phyloP scores from a whole-genome alignment of 352 stramenopile genomes.

The Pythium phragmitis region DNA sequence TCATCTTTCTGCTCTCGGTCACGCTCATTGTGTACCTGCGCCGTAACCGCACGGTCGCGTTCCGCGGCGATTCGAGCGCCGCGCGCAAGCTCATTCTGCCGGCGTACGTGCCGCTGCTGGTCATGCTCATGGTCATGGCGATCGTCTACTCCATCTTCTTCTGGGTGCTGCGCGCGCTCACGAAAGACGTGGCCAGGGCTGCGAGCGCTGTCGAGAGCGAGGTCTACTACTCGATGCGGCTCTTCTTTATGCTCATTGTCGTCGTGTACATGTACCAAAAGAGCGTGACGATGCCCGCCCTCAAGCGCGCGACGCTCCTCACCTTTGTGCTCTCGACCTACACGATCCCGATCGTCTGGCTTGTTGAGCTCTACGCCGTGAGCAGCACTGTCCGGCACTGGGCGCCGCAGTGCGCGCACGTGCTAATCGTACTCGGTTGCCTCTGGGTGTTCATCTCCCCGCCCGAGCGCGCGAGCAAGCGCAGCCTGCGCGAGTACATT shows the following conservation, averaged over 20 bases:
- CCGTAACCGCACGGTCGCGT: slow-evolving; percentile 49
- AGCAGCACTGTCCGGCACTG: slow-evolving; percentile 13
- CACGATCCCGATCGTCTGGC: slow-evolving; percentile 53
- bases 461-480: slow-evolving; percentile 44
- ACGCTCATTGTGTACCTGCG: slow-evolving; percentile 51
- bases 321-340: slow-evolving; percentile 50
- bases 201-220: slow-evolving; percentile 30
- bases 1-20: slow-evolving; percentile 12
- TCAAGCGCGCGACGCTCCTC: slow-evolving; percentile 42
- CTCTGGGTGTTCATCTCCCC: slow-evolving; percentile 42
- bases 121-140: slow-evolving; percentile 41
- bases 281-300: slow-evolving; percentile 51
- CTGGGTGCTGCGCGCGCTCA: slow-evolving; percentile 51
- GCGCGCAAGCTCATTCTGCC: slow-evolving; percentile 60
- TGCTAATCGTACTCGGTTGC: slow-evolving; percentile 37
- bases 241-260: slow-evolving; percentile 63
- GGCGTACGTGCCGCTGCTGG: slow-evolving; percentile 64
- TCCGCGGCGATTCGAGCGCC: slow-evolving; percentile 44
- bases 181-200: slow-evolving; percentile 25
- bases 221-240: slow-evolving; percentile 41
- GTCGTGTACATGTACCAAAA: slow-evolving; percentile 69
- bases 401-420: slow-evolving; percentile 30
- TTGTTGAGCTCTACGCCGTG: slow-evolving; percentile 24
- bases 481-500: slow-evolving; percentile 61
- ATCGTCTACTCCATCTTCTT: slow-evolving; percentile 23